Percentiles rank a stretch among this genome's conserved stretches.
Conservation (phyloP, 2,329 filamentous ascomycete genomes). For the Metarhizium robertsii region DNA sequence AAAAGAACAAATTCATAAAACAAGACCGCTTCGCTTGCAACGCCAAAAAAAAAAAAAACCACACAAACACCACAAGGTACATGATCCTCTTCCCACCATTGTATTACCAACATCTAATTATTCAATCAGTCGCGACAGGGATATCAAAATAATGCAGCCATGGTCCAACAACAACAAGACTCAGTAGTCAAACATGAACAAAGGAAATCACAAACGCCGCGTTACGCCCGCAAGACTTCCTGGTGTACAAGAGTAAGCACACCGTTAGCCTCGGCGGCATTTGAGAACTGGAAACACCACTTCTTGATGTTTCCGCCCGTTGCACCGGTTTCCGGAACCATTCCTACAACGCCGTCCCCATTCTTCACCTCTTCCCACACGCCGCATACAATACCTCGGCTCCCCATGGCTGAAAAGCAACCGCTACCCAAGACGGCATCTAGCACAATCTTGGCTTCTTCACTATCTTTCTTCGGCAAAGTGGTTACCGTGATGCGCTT, state of each 20-base stretch:
- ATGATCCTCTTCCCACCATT: not conserved
- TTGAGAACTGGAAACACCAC: conserved; percentile 54
- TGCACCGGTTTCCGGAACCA: conserved; percentile 40
- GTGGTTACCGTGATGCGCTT: conserved; percentile 77
- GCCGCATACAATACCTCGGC: conserved; percentile 78
- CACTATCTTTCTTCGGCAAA: conserved; percentile 52
- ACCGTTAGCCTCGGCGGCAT: conserved; percentile 42
- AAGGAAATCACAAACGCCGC: not conserved
- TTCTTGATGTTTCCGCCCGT: conserved; percentile 48
- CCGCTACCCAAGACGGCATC: conserved; percentile 79
- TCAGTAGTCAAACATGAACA: not conserved
- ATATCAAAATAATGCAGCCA: conserved; percentile 1
- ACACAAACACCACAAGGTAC: not conserved
- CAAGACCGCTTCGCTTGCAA: not conserved
- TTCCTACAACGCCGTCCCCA: conserved; percentile 45
- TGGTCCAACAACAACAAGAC: not conserved
- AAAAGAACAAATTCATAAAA: not conserved
- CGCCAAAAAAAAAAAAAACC: not conserved
- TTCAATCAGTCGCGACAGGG: not conserved
- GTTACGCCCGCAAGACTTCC: conserved; percentile 36
- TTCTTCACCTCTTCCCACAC: conserved; percentile 73
- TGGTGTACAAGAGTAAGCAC: conserved; percentile 48
- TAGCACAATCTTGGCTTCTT: conserved; percentile 54
- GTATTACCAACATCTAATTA: not conserved
- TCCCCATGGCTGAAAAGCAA: conserved; percentile 75